Evolutionary conservation across 2,329 filamentous ascomycete genomes (phyloP), one percentile per base, ranked within the genome.

Genomic region (Mariannaea sp.): DNA sequence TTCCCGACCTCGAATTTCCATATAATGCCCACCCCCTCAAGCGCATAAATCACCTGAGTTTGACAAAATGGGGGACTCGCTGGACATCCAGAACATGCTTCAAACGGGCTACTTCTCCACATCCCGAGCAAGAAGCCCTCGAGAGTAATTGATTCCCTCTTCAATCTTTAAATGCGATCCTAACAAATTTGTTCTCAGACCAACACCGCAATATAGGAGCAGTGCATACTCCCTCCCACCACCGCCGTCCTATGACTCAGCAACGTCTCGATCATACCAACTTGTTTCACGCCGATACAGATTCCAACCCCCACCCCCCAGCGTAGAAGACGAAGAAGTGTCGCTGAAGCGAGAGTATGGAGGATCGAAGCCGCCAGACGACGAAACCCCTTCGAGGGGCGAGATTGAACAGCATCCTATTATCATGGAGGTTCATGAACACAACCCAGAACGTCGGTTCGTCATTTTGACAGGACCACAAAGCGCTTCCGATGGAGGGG

Each of bases 341-440:
- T 82, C 87, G 7, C 70, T 90, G 30, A 80, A 80, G 5, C 83
- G 79, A 67, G 88, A 92, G 66, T 71, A 82, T 62, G 76, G 77
- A 20, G 17, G 20, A 7, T 44, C 61, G 36, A 64, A 59, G 14
- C 30, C 54, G 9, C 59, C 56, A 48, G 77, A 75, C 51, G 85
- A 87, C 59, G 83, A 86, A 53, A 78, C 82, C 22, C 77, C 78
- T 43, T 79, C 80, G 52, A 81, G 82, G 51, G 89, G 89, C 32
- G 80, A 82, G 5, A 71, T 87, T 53, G 86, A 92, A 46, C 89
- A 92, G 65, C 73, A 85, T 20, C 85, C 84, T 10, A 76, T 92
- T 42, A 75, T 92, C 19, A 72, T 87, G 49, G 84, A 87, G 50
- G 81, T 88, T 46, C 74, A 77, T 60, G 79, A 83, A 52, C 68